phyloP scores from a whole-genome alignment of 2,329 filamentous ascomycete genomes.

The Hypoxylon sp. region DNA sequence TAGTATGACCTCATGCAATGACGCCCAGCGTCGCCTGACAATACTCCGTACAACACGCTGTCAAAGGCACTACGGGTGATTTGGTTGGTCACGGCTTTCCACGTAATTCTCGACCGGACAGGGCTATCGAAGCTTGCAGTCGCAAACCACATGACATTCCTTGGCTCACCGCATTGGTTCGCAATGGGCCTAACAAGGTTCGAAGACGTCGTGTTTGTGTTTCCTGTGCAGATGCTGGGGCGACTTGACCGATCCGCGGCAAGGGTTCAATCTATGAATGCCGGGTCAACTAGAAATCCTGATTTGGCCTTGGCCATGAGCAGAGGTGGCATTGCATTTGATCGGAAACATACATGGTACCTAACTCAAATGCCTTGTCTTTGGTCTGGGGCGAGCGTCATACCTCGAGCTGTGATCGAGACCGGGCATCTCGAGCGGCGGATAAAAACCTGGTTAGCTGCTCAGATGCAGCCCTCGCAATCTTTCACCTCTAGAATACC shows the following conservation, averaged over 20 bases:
- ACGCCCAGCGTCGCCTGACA: slow-evolving; percentile 24
- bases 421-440: slow-evolving; percentile 9
- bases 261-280: slow-evolving; percentile 12
- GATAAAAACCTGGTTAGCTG: slow-evolving; percentile 39
- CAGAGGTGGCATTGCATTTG: slow-evolving; percentile 15
- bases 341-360: slow-evolving; percentile 7
- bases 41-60: slow-evolving; percentile 32
- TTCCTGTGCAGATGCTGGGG: slow-evolving; percentile 32
- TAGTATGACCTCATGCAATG: slow-evolving; percentile 40
- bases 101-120: slow-evolving; percentile 32
- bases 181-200: slow-evolving; percentile 7
- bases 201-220: slow-evolving; percentile 3
- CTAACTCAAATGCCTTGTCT: slow-evolving; percentile 19
- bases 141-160: slow-evolving; percentile 32
- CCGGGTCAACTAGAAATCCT: slow-evolving; percentile 18
- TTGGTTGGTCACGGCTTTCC: slow-evolving; percentile 38
- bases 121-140: slow-evolving; percentile 10
- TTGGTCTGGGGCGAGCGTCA: slow-evolving; percentile 18
- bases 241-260: slow-evolving; percentile 35
- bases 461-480: slow-evolving; percentile 3
- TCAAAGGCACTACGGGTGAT: slow-evolving; percentile 26
- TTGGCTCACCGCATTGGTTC: slow-evolving; percentile 30
- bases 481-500: slow-evolving; percentile 4
- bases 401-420: slow-evolving; percentile 20
- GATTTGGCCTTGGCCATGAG: slow-evolving; percentile 19